These are phyloP conservation scores for Rubia peregrina DNA, from an alignment of 305 asterid genomes.

Conservation along the genomic window DNA sequence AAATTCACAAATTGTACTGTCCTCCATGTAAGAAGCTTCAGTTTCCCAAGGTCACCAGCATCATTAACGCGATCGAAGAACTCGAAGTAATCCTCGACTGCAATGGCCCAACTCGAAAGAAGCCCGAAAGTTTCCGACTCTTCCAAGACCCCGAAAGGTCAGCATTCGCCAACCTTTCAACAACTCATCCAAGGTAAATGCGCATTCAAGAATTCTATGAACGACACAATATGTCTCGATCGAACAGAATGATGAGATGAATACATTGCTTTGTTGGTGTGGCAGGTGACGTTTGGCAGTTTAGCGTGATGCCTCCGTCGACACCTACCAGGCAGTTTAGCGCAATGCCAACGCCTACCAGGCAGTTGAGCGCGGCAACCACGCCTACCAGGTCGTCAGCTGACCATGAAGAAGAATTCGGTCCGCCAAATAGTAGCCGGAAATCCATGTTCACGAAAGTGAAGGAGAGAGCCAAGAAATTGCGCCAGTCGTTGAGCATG, in stretches of 20 bases:
- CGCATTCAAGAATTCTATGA: not conserved
- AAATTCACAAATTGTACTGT: conserved; percentile 1
- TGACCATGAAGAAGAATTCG: conserved; percentile 43
- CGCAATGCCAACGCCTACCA: conserved; percentile 27
- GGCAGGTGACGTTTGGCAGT: conserved; percentile 11
- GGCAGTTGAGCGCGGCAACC: conserved; percentile 35
- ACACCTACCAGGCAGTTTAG: conserved; percentile 26
- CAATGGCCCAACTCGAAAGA: conserved; percentile 16
- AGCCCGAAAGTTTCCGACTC: conserved; percentile 6
- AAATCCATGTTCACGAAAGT: conserved; percentile 72
- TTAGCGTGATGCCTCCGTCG: conserved; percentile 27
- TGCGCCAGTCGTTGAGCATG: conserved; percentile 50
- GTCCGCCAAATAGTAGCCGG: conserved; percentile 29
- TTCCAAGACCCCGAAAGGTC: conserved; percentile 31
- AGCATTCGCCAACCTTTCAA: conserved; percentile 48
- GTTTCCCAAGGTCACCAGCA: not conserved
- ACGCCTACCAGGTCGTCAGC: conserved; percentile 19
- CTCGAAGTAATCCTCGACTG: not conserved
- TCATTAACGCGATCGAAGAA: not conserved
- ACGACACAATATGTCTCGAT: not conserved
- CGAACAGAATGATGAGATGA: not conserved
- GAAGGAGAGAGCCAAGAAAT: conserved; percentile 75
- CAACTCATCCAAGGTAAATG: conserved; percentile 53
- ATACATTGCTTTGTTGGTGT: not conserved
- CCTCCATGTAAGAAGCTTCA: conserved; percentile 5